These are phyloP conservation scores for Pelargonium cotyledonis DNA, from an alignment of 441 rosid genomes.

Conservation along the genomic window DNA sequence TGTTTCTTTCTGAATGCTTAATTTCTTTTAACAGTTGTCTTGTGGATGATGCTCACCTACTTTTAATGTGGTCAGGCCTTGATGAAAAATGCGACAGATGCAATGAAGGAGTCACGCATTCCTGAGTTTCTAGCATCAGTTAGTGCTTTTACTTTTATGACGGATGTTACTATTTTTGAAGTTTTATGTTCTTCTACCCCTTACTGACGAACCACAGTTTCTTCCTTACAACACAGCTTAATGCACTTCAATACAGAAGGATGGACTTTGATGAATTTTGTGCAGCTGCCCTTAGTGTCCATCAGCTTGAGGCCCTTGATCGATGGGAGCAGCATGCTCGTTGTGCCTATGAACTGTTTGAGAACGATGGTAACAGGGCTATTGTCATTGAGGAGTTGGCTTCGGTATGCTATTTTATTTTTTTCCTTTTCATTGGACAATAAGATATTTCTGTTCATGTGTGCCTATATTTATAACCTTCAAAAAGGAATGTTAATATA, in stretches of 20 bases:
- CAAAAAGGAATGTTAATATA: neutral
- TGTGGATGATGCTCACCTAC: neutral
- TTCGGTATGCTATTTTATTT: constrained; percentile 49
- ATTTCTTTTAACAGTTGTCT: neutral
- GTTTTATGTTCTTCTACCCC: constrained; percentile 8
- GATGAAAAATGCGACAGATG: constrained; percentile 70
- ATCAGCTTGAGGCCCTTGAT: constrained; percentile 83
- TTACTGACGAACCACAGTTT: constrained; percentile 1
- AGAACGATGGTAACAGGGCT: constrained; percentile 78
- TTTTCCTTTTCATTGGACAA: neutral
- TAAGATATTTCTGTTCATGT: neutral
- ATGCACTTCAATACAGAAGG: constrained; percentile 73
- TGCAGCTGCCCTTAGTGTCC: constrained; percentile 83
- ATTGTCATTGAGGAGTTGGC: constrained; percentile 89
- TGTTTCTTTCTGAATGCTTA: neutral
- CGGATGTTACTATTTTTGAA: constrained; percentile 15
- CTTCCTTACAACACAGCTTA: constrained; percentile 46
- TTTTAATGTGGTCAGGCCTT: constrained; percentile 46
- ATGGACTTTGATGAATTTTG: constrained; percentile 95
- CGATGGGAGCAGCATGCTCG: constrained; percentile 79
- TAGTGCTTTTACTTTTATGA: constrained; percentile 16
- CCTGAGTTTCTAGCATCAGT: constrained; percentile 69
- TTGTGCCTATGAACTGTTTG: constrained; percentile 71
- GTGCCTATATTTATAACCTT: neutral
- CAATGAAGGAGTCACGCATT: constrained; percentile 81